Conservation (phyloP, 2,329 filamentous ascomycete genomes). For the Fusarium oxysporum region DNA sequence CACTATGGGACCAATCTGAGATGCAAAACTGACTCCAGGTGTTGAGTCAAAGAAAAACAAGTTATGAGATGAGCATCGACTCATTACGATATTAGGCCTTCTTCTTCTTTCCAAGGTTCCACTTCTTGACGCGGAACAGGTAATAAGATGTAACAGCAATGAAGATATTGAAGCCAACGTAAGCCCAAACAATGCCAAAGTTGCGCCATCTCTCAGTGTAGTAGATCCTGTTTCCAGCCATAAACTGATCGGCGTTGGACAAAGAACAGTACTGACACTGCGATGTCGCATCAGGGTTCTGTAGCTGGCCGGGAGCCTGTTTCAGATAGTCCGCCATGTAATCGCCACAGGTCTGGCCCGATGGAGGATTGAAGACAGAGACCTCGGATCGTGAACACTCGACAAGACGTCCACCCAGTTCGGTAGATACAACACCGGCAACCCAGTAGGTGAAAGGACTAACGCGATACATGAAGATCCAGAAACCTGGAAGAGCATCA, state of each 20-base stretch:
- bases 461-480: slow-evolving; percentile 78
- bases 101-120: slow-evolving; percentile 36
- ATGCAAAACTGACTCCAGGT: not conserved
- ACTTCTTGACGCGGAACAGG: slow-evolving; percentile 37
- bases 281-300: slow-evolving; percentile 26
- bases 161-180: slow-evolving; percentile 32
- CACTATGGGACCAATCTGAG: not conserved
- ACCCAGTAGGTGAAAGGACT: slow-evolving; percentile 75
- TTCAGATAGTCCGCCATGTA: slow-evolving; percentile 68
- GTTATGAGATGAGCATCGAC: too few species aligned
- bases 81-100: not conserved
- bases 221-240: slow-evolving; percentile 30
- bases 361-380: slow-evolving; percentile 71
- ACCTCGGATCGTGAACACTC: slow-evolving; percentile 66
- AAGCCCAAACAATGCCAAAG: slow-evolving; percentile 34
- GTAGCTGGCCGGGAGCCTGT: slow-evolving; percentile 43
- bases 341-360: slow-evolving; percentile 50
- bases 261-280: slow-evolving; percentile 29
- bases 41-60: not conserved
- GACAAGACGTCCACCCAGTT: slow-evolving; percentile 46
- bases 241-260: slow-evolving; percentile 25
- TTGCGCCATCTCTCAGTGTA: slow-evolving; percentile 34
- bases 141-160: slow-evolving; percentile 30
- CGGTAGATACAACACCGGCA: slow-evolving; percentile 60
- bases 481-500: slow-evolving; percentile 69